phyloP scores from a whole-genome alignment of 805 yeast species.

The Schwanniomyces sp. region DNA sequence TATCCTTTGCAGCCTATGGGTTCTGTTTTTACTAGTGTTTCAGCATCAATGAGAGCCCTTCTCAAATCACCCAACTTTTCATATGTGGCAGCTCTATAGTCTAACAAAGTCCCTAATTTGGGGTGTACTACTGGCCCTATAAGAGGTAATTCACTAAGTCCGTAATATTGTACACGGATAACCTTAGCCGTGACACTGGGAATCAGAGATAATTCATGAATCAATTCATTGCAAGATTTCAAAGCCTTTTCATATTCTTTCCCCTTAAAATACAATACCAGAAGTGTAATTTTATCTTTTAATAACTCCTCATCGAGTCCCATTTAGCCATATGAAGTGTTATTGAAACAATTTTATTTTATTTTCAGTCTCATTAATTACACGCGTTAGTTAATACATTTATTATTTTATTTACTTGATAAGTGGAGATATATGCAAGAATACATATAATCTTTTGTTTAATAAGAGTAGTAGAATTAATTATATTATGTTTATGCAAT shows the following conservation, averaged over 20 bases:
- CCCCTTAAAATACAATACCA: slow-evolving; percentile 31
- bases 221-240: slow-evolving; percentile 22
- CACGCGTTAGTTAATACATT: neutral
- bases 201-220: slow-evolving; percentile 15
- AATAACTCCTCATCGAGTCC: slow-evolving; percentile 20
- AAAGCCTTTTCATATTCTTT: slow-evolving; percentile 28
- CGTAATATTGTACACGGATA: slow-evolving; percentile 17
- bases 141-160: slow-evolving; percentile 23
- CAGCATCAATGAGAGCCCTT: slow-evolving; percentile 39
- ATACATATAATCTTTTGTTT: no score
- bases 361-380: neutral
- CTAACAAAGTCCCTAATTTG: slow-evolving; percentile 33
- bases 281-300: slow-evolving; percentile 26
- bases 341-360: neutral
- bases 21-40: slow-evolving; percentile 30
- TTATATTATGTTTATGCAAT: no score
- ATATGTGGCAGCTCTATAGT: slow-evolving; percentile 50
- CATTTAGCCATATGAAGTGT: neutral
- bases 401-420: no score
- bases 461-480: no score
- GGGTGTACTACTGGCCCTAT: slow-evolving; percentile 36
- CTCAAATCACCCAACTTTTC: slow-evolving; percentile 36
- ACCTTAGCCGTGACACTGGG: slow-evolving; percentile 12
- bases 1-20: slow-evolving; percentile 53
- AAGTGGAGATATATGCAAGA: no score